Conservation (phyloP, 208 protist genomes). For the Naegleria fowleri region DNA sequence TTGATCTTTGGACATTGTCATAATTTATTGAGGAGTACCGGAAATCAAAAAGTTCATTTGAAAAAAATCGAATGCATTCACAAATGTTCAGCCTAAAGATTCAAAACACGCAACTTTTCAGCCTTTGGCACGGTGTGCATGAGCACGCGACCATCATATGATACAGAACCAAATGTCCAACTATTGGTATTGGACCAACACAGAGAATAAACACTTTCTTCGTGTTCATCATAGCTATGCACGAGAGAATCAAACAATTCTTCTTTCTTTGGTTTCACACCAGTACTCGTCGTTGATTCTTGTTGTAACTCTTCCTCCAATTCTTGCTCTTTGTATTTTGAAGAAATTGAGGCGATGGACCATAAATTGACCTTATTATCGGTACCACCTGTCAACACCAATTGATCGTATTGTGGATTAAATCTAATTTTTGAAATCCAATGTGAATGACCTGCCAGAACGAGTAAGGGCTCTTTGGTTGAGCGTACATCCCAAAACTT, state of each 20-base stretch:
- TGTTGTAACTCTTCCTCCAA: background rate
- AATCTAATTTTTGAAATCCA: constrained; percentile 54
- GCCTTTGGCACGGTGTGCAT: constrained; percentile 68
- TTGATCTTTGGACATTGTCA: too few species aligned
- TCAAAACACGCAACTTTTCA: constrained; percentile 46
- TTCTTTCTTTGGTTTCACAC: background rate
- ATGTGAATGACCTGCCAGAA: constrained; percentile 64
- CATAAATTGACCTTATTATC: constrained; percentile 71
- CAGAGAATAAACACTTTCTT: constrained; percentile 61
- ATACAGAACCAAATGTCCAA: constrained; percentile 75
- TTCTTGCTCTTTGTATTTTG: background rate
- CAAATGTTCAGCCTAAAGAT: background rate
- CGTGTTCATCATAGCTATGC: constrained; percentile 34
- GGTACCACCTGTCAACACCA: constrained; percentile 62
- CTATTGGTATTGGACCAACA: constrained; percentile 67
- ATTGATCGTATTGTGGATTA: constrained; percentile 69
- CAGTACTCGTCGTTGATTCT: too few species aligned
- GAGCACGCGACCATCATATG: constrained; percentile 69
- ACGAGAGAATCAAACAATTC: constrained; percentile 26
- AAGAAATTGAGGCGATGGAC: constrained; percentile 44
- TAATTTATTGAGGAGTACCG: too few species aligned
- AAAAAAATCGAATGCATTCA: background rate
- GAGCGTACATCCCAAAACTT: constrained; percentile 61
- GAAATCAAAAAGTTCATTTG: too few species aligned
- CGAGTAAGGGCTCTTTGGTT: constrained; percentile 13